Conservation (phyloP, 192 early-diverging fungal genomes). For the Podila epicladia region DNA sequence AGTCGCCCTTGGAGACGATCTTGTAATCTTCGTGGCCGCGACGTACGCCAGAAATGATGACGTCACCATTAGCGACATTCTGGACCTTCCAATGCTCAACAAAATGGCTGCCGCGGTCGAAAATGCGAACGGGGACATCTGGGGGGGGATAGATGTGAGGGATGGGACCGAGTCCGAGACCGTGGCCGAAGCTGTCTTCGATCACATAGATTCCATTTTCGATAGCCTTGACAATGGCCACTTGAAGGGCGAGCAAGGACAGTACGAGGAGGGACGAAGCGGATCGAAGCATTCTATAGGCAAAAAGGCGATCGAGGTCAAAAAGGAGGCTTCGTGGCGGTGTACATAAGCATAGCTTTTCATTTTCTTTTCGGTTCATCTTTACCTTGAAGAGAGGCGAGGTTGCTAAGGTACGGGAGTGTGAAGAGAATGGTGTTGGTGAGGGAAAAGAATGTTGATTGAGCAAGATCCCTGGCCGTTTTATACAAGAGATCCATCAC, state of each 20-base stretch:
- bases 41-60: background rate
- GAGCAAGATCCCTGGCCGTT: too few relatives aligned
- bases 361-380: too few relatives aligned
- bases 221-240: background rate
- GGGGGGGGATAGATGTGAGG: background rate
- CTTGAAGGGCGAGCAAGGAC: background rate
- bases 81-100: background rate
- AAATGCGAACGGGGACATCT: conserved; percentile 1
- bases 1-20: background rate
- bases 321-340: too few relatives aligned
- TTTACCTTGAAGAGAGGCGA: too few relatives aligned
- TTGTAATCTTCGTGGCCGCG: background rate
- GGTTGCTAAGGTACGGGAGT: too few relatives aligned
- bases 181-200: background rate
- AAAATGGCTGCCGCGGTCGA: background rate
- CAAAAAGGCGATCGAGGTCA: too few relatives aligned
- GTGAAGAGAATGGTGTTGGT: too few relatives aligned
- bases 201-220: background rate
- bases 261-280: background rate
- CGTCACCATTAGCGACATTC: background rate
- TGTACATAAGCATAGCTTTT: too few relatives aligned
- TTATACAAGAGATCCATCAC: too few relatives aligned
- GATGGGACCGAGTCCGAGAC: background rate
- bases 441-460: too few relatives aligned
- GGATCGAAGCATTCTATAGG: too few relatives aligned